Percentiles rank a stretch among this genome's conserved stretches.
phyloP scores from a whole-genome alignment of 805 yeast species.

The Cyberlindnera mycetangii region DNA sequence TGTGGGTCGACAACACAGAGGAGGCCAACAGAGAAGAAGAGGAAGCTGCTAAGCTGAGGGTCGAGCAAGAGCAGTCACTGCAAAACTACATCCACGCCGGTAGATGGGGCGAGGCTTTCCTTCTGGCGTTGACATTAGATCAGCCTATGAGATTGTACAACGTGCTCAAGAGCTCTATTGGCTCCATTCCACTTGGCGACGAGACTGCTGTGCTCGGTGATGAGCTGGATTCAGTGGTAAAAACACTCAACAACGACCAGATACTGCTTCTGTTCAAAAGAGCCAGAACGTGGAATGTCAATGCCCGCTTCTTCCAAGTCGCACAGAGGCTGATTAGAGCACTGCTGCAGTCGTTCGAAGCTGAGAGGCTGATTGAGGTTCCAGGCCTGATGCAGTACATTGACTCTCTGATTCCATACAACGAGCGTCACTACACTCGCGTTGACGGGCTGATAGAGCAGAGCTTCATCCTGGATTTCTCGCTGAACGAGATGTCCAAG shows the following conservation, averaged over 20 bases:
- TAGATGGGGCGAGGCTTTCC: constrained; percentile 88
- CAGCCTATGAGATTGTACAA: constrained; percentile 88
- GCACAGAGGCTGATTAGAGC: constrained; percentile 77
- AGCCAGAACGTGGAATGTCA: constrained; percentile 93
- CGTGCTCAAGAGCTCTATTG: constrained; percentile 63
- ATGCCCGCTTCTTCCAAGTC: constrained; percentile 71
- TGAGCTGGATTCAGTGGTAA: constrained; percentile 64
- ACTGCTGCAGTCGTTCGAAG: constrained; percentile 51
- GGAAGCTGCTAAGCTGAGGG: constrained; percentile 48
- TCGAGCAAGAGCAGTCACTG: constrained; percentile 88
- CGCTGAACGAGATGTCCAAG: constrained; percentile 72
- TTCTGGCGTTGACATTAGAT: constrained; percentile 79
- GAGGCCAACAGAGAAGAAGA: constrained; percentile 54
- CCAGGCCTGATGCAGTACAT: constrained; percentile 66
- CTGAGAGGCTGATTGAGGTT: constrained; percentile 57
- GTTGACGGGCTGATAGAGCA: constrained; percentile 80
- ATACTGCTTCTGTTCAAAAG: constrained; percentile 62
- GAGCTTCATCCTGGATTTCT: constrained; percentile 81
- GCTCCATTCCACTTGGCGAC: constrained; percentile 35
- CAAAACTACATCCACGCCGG: constrained; percentile 66
- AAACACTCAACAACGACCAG: constrained; percentile 55
- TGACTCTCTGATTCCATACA: constrained; percentile 82
- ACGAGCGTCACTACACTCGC: constrained; percentile 78
- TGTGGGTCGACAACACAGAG: constrained; percentile 88
- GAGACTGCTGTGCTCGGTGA: constrained; percentile 36